Percentiles rank a stretch among this genome's conserved stretches.
phyloP scores from a whole-genome alignment of 2,329 filamentous ascomycete species.

The Coniochaeta prunicola region DNA sequence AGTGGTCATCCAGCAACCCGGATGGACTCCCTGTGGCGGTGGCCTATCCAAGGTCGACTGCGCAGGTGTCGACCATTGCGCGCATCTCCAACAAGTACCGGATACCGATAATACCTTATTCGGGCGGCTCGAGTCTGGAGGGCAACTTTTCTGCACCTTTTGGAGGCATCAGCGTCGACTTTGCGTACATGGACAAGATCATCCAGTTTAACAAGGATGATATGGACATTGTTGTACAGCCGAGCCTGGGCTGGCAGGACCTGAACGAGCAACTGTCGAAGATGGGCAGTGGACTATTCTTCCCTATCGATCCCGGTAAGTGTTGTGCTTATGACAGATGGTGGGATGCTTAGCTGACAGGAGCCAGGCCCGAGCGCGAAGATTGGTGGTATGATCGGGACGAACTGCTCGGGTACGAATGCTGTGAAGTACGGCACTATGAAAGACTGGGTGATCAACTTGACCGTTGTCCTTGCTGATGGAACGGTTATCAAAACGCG shows the following conservation, averaged over 20 bases:
- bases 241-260: slow-evolving; percentile 86
- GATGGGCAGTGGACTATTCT: slow-evolving; percentile 72
- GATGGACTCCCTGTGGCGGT: slow-evolving; percentile 56
- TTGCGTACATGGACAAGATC: slow-evolving; percentile 79
- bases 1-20: slow-evolving; percentile 57
- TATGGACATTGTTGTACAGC: slow-evolving; percentile 90
- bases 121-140: slow-evolving; percentile 79
- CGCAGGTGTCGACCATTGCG: slow-evolving; percentile 52
- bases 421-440: slow-evolving; percentile 77
- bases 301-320: slow-evolving; percentile 71
- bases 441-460: slow-evolving; percentile 81
- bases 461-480: slow-evolving; percentile 74
- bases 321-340: not conserved
- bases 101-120: slow-evolving; percentile 81
- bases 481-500: slow-evolving; percentile 74
- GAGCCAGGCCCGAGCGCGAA: slow-evolving; percentile 50
- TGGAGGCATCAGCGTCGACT: slow-evolving; percentile 85
- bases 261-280: slow-evolving; percentile 67
- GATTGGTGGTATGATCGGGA: slow-evolving; percentile 79
- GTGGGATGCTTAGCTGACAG: not conserved
- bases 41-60: slow-evolving; percentile 54
- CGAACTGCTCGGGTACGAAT: slow-evolving; percentile 72
- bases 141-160: slow-evolving; percentile 84
- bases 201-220: slow-evolving; percentile 75
- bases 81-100: slow-evolving; percentile 70